Percentiles rank a stretch among this genome's conserved stretches.
These are phyloP conservation scores for Aquilaria malaccensis DNA, from an alignment of 345 rosid species.

Conservation along the genomic window DNA sequence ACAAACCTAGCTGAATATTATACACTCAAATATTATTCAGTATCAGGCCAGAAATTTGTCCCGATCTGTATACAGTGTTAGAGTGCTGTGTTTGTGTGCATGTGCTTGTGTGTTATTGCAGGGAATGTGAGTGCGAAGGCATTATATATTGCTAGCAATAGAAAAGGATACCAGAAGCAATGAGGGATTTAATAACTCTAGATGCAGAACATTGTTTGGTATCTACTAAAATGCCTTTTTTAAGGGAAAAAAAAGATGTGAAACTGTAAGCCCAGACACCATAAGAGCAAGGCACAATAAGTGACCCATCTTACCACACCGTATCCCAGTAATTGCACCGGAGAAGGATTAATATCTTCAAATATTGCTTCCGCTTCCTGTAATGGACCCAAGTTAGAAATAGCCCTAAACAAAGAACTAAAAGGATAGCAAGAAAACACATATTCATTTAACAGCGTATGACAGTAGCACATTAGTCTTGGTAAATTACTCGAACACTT, in stretches of 20 bases:
- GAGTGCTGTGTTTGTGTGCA: too few relatives aligned
- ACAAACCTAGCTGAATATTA: too few relatives aligned
- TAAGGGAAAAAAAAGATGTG: not conserved
- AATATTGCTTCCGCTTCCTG: conserved; percentile 96
- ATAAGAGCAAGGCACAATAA: not conserved
- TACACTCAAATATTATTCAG: too few relatives aligned
- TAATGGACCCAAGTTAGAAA: conserved; percentile 5
- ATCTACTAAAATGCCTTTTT: not conserved
- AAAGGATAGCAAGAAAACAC: not conserved
- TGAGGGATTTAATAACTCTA: not conserved
- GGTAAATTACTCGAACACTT: too few relatives aligned
- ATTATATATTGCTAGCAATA: too few relatives aligned
- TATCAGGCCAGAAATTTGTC: too few relatives aligned
- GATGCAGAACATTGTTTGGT: not conserved
- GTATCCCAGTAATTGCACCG: conserved; percentile 56
- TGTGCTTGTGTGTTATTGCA: too few relatives aligned
- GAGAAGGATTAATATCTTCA: conserved; percentile 72
- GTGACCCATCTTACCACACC: conserved; percentile 55
- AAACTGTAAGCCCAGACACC: not conserved
- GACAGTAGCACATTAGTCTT: not conserved
- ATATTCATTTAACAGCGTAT: not conserved
- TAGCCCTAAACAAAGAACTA: not conserved
- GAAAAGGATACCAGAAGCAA: too few relatives aligned
- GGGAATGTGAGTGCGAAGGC: too few relatives aligned
- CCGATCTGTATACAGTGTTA: too few relatives aligned